phyloP scores from a whole-genome alignment of 176 grass and related monocot genomes.

The Tillandsia leiboldiana region DNA sequence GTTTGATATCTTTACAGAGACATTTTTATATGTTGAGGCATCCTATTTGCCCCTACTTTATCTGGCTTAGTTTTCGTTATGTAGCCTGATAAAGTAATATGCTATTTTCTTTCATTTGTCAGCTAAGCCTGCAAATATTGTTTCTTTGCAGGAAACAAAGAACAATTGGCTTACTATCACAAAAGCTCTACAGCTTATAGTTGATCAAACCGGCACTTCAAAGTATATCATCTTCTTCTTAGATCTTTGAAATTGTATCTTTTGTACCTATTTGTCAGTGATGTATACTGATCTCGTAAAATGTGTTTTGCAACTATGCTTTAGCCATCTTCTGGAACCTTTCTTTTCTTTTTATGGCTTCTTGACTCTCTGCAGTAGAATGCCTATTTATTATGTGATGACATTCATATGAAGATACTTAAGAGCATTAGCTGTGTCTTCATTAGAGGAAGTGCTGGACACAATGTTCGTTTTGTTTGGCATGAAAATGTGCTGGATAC shows the following conservation, averaged over 20 bases:
- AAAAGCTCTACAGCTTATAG: constrained; percentile 75
- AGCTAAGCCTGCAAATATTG: constrained; percentile 3
- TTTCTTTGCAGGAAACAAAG: constrained; percentile 48
- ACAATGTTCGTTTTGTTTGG: too few relatives aligned
- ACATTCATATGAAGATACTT: too few relatives aligned
- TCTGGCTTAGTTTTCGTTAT: not conserved
- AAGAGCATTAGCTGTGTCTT: too few relatives aligned
- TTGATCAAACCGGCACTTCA: constrained; percentile 65
- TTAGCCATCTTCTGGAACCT: too few relatives aligned
- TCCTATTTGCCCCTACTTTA: not conserved
- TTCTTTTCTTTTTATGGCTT: too few relatives aligned
- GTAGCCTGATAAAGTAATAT: not conserved
- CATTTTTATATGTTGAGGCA: constrained; percentile 1
- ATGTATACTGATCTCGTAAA: too few relatives aligned
- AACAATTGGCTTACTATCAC: constrained; percentile 73
- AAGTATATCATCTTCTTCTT: constrained; percentile 39
- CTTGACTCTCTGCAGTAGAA: too few relatives aligned
- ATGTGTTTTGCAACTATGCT: too few relatives aligned
- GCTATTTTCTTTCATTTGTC: constrained; percentile 2
- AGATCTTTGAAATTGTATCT: constrained; percentile 13
- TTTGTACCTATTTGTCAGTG: not conserved
- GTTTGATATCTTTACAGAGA: constrained; percentile 13
- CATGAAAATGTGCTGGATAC: too few relatives aligned
- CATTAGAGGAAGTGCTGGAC: too few relatives aligned
- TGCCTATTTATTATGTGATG: too few relatives aligned